Base-by-base conservation (phyloP, 2,329 filamentous ascomycete genomes). In the Arthroderma sp. region DNA sequence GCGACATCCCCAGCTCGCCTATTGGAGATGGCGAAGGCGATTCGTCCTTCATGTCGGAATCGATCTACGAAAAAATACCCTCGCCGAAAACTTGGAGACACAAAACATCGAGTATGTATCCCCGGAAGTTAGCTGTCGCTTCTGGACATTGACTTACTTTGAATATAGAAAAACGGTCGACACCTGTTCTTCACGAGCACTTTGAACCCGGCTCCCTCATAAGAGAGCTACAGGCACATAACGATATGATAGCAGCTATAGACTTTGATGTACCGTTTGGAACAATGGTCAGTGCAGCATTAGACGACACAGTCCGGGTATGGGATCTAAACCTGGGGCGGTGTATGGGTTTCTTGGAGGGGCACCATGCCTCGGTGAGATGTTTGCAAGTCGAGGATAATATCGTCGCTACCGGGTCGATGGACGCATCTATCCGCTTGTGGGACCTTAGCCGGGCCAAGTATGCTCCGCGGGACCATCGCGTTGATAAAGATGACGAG, bases 191-290 rank as follows among this genome's bases (percentile, higher is more conserved):
- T 57, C 93, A 98, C 73, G 93, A 97, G 72, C 90, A 97, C 72
- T 88, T 96, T 69, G 85, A 94, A 62, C 85, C 91, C 2, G 93
- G 93, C 17, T 90, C 88, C 35, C 83, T 81, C 66, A 95, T 98
- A 66, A 86, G 86, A 63, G 88, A 96, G 69, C 80, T 97, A 58
- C 85, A 88, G 63, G 90, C 91, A 1, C 93, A 98, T 70, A 84
- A 83, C 55, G 93, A 98, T 68, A 81, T 81, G 58, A 86, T 98
- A 61, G 95, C 91, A 0, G 87, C 91, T 6, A 71, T 98, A 60
- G 93, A 97, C 73, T 98, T 98, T 70, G 93, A 98, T 69, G 87
- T 86, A n/a, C 93, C 93, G 0, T 97, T 97, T 70, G 93, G 93
- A 15, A 94, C 89, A 19, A 83, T 97, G 81, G 89, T 97, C 4